Base-by-base conservation (phyloP, 108 stramenopile genomes). In the Cyclostephanos tholiformis region DNA sequence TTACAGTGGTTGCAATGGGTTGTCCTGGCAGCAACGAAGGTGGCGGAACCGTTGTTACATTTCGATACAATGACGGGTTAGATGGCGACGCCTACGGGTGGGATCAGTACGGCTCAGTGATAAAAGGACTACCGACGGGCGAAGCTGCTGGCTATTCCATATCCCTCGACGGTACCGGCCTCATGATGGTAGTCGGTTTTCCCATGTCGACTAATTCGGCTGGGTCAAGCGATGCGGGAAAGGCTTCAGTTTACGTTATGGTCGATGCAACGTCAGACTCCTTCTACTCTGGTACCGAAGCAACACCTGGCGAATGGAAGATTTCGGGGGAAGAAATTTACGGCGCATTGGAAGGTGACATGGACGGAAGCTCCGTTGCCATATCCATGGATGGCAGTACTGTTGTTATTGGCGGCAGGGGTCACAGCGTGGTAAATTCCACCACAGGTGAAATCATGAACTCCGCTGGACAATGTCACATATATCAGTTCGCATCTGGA, bases 101-200 rank as follows among this genome's bases (percentile, higher is more conserved):
- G 61, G 36, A 62, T 19, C 61, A 62, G 36, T 23, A 22, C 55
- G 75, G 75, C 30, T 44, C 38, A 6, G 57, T 41, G 41, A 27
- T 74, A 30, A 48, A 46, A 35, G 59, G 59, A 19, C 8, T 27
- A 26, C n/a, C 59, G 17, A 14, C 46, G 7, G 60, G 43, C 23
- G 75, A 65, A 20, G 51, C 52, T 16, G 67, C 61, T 0, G 75
- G 75, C 3, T 75, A 67, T 30, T 75, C 75, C 13, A 25, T 75
- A 39, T 62, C 60, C n/a, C 53, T 75, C 4, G 23, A 44, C 29
- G 4, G 1, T 29, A 60, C 67, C 26, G 75, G 75, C 1, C 16
- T 27, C 23, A 51, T 38, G 17, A 29, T 75, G 36, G 60, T 49
- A 12, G 32, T 75, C 17, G 75, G 75, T 16, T 67, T 44, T 51